Evolutionary conservation across 768 basidiomycete genomes (phyloP), one percentile per base, ranked within the genome.

Genomic region (Kwoniella sp.): DNA sequence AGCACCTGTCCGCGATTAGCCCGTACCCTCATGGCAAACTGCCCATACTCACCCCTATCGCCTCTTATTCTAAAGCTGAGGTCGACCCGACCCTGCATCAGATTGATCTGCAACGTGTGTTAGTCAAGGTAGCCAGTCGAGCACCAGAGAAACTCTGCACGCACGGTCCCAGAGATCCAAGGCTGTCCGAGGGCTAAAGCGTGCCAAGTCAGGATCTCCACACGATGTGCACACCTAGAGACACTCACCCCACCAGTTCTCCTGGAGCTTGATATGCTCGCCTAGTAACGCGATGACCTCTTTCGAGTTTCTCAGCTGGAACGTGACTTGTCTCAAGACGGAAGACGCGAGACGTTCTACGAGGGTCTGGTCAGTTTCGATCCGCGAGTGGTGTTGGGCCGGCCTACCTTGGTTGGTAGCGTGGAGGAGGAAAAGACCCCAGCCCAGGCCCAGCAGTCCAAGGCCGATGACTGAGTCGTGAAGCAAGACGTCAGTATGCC

Each of bases 11-110:
- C 10, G 17, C 20, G 20, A 4, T 32, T 2, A 32, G 8, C 31
- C 31, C 9, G 31, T 32, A 32, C 15, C 31, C 31, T 32, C 31
- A 8, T 32, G 9, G 31, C 8, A 8, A 32, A 32, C 8, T 8
- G 31, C 31, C 31, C 31, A 31, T 14, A 19, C 29, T 31, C 31
- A 53, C 48, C 29, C 34, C 34, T 59, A 53, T 48, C 41, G 60
- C 68, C 64, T 32, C 64, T 56, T 38, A 73, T 61, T 36, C 70
- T 50, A 51, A 71, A 71, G 38, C 61, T 67, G 2, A 73, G 50
- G 46, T 73, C 72, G 11, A 73, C 68, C 19, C 67, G 56, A 37
- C 72, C 72, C 53, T 73, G 72, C 63, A 70, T 69, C 34, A 65
- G 53, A 51, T 71, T 71, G 41, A 70, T 58, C 65, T 70, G 49